Percentiles rank a stretch among this genome's conserved stretches.
These are phyloP conservation scores for Millerozyma miso DNA, from an alignment of 805 yeast species.

Conservation along the genomic window DNA sequence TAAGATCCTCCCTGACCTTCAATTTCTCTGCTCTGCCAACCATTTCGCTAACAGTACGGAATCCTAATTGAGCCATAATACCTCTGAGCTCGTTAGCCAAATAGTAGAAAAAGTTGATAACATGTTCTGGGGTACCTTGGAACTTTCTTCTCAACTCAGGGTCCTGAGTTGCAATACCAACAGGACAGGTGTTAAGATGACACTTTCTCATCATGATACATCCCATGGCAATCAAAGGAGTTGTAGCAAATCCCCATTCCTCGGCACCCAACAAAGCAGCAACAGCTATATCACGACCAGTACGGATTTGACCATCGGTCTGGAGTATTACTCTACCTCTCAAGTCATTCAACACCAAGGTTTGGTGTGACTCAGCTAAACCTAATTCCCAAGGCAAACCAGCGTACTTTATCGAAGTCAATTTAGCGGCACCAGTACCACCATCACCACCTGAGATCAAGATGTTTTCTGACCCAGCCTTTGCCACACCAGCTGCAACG, in stretches of 20 bases:
- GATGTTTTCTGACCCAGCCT: slow-evolving; percentile 96
- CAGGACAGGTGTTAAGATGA: slow-evolving; percentile 93
- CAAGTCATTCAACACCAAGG: slow-evolving; percentile 89
- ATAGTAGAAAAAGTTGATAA: slow-evolving; percentile 94
- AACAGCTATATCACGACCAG: slow-evolving; percentile 95
- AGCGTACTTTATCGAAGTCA: slow-evolving; percentile 95
- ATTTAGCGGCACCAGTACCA: slow-evolving; percentile 99
- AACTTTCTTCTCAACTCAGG: slow-evolving; percentile 89
- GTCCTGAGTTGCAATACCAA: slow-evolving; percentile 98
- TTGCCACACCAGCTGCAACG: slow-evolving; percentile 98
- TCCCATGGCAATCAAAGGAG: slow-evolving; percentile 96
- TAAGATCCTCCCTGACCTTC: slow-evolving; percentile 75
- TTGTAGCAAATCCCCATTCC: slow-evolving; percentile 97
- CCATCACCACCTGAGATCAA: slow-evolving; percentile 97
- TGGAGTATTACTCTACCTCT: slow-evolving; percentile 94
- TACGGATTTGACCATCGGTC: slow-evolving; percentile 97
- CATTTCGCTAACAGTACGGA: slow-evolving; percentile 95
- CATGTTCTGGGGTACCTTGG: slow-evolving; percentile 97
- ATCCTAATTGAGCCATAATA: slow-evolving; percentile 93
- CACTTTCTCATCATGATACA: slow-evolving; percentile 93
- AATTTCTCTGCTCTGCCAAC: slow-evolving; percentile 94
- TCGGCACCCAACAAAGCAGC: slow-evolving; percentile 97
- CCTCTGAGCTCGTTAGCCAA: slow-evolving; percentile 86
- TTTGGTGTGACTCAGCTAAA: slow-evolving; percentile 96
- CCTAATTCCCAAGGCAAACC: slow-evolving; percentile 99